phyloP scores from a whole-genome alignment of 192 early-diverging fungal species.

The Endogone sp. region DNA sequence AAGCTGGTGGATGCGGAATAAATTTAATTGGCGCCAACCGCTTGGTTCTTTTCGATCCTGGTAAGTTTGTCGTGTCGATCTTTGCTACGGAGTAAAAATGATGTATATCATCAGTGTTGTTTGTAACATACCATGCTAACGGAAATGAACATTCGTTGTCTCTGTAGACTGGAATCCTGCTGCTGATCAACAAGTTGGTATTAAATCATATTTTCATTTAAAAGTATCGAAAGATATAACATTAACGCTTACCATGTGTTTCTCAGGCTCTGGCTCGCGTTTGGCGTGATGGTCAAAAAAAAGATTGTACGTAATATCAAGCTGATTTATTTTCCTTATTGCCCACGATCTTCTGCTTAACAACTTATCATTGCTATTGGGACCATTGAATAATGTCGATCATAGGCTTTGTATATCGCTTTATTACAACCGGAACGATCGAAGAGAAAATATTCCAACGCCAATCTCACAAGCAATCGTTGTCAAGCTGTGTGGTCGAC shows the following conservation, averaged over 20 bases:
- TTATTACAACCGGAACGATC: conserved; percentile 96
- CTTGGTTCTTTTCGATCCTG: conserved; percentile 90
- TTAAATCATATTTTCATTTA: background rate
- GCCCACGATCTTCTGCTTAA: background rate
- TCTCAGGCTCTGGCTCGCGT: conserved; percentile 73
- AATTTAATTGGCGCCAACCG: conserved; percentile 98
- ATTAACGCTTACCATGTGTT: no score
- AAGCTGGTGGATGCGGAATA: conserved; percentile 98
- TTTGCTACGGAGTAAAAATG: background rate
- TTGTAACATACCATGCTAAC: background rate
- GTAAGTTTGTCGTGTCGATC: conserved; percentile 14
- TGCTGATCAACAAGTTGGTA: conserved; percentile 75
- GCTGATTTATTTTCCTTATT: background rate
- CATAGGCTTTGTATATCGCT: conserved; percentile 96
- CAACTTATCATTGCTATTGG: background rate
- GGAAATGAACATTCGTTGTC: background rate
- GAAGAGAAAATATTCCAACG: conserved; percentile 99
- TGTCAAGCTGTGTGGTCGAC: conserved; percentile 93
- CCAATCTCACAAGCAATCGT: conserved; percentile 78
- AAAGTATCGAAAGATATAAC: conserved; percentile 25
- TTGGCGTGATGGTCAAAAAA: conserved; percentile 84
- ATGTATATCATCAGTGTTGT: no score
- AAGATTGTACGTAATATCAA: conserved; percentile 46
- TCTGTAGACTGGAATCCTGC: conserved; percentile 90
- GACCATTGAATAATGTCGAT: no score